Evolutionary conservation across 495 filamentous ascomycete species (phyloP).

Genomic region (Penicillium canescens): DNA sequence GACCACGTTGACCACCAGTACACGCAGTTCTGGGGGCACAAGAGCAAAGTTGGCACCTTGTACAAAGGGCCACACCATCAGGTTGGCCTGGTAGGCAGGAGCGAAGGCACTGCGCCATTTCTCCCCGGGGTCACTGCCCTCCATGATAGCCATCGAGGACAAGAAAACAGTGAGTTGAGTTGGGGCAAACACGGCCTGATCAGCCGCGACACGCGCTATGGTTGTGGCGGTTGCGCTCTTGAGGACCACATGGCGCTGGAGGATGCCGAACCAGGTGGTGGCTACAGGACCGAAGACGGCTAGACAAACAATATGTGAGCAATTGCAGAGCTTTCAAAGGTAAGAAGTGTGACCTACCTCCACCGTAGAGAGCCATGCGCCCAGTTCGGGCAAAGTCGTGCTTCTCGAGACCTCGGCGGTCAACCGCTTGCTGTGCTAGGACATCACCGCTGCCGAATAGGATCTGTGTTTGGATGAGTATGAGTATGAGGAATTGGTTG

Average conservation of each 20-base stretch:
- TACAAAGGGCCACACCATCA: slow-evolving; percentile 89
- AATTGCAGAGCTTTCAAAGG: background rate
- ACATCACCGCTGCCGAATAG: slow-evolving; percentile 91
- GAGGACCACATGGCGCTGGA: slow-evolving; percentile 68
- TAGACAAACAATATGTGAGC: slow-evolving; percentile 30
- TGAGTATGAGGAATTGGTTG: background rate
- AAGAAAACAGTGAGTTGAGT: slow-evolving; percentile 81
- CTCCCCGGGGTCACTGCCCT: slow-evolving; percentile 68
- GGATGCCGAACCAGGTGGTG: slow-evolving; percentile 83
- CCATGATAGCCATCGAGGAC: slow-evolving; percentile 81
- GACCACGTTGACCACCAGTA: slow-evolving; percentile 88
- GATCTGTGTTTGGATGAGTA: slow-evolving; percentile 46
- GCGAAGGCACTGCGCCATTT: slow-evolving; percentile 70
- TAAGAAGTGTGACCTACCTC: slow-evolving; percentile 53
- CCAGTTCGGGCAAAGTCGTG: slow-evolving; percentile 81
- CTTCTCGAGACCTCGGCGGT: slow-evolving; percentile 72
- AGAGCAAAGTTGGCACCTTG: slow-evolving; percentile 90
- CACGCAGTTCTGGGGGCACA: slow-evolving; percentile 80
- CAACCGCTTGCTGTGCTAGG: slow-evolving; percentile 92
- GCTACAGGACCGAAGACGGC: slow-evolving; percentile 90
- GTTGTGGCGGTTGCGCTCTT: slow-evolving; percentile 68
- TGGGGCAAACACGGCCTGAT: slow-evolving; percentile 87
- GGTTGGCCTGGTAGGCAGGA: slow-evolving; percentile 76
- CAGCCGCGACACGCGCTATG: slow-evolving; percentile 73
- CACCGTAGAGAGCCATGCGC: slow-evolving; percentile 92